phyloP scores from a whole-genome alignment of 768 basidiomycete genomes.

The Pleurotus pulmonarius region DNA sequence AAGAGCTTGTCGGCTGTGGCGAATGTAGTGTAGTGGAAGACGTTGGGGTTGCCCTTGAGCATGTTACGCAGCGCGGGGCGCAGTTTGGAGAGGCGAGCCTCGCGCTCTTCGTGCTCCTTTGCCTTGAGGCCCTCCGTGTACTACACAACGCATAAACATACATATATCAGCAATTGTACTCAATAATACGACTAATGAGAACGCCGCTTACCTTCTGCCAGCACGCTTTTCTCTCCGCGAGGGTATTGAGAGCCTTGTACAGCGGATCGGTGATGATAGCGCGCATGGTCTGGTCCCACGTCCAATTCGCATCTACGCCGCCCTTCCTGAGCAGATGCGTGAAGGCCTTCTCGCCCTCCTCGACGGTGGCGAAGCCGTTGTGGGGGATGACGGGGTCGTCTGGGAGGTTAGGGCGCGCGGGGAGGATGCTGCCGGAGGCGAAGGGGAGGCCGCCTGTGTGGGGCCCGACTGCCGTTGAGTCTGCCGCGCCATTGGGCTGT shows the following conservation, averaged over 20 bases:
- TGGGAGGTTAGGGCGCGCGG: conserved; percentile 74
- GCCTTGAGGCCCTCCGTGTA: conserved; percentile 74
- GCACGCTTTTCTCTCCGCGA: conserved; percentile 91
- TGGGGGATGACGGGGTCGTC: conserved; percentile 88
- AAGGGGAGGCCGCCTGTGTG: conserved; percentile 61
- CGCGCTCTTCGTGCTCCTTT: conserved; percentile 84
- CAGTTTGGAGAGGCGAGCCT: conserved; percentile 77
- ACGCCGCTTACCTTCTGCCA: conserved; percentile 78
- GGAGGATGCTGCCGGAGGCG: conserved; percentile 54
- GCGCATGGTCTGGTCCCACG: conserved; percentile 98
- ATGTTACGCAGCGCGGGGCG: conserved; percentile 85
- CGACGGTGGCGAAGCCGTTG: conserved; percentile 81
- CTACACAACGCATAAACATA: conserved; percentile 32
- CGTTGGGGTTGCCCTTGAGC: conserved; percentile 82
- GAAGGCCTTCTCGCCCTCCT: conserved; percentile 95
- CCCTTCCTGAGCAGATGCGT: conserved; percentile 84
- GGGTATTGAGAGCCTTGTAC: conserved; percentile 89
- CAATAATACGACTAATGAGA: background rate
- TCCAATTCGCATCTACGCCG: conserved; percentile 89
- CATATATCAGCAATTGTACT: background rate
- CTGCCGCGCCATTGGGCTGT: conserved; percentile 44
- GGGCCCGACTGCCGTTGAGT: conserved; percentile 36
- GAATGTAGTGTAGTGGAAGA: conserved; percentile 91
- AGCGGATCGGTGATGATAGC: conserved; percentile 97
- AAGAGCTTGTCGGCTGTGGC: conserved; percentile 85